A percentile compares a stretch with the other conserved stretches of the same genome.
Evolutionary conservation across 192 early-diverging fungal genomes (phyloP).

Genomic region (Backusella australiensis): DNA sequence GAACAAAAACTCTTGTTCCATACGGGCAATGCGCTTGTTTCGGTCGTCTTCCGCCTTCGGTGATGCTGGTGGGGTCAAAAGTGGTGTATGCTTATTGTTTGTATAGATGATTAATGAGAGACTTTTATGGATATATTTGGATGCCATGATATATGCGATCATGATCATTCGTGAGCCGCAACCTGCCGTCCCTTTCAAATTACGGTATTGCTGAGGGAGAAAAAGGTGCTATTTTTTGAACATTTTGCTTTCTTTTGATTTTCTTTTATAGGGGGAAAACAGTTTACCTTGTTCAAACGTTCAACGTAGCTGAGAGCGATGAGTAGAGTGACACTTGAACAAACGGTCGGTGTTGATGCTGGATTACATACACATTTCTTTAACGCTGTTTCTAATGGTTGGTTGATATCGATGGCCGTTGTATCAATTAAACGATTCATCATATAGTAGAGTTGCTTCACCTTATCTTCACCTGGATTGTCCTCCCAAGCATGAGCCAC

Average conservation of each 20-base stretch:
- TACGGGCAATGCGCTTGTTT: slow-evolving; percentile 17
- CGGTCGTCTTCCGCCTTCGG: neutral
- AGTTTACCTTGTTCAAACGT: slow-evolving; percentile 33
- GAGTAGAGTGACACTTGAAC: slow-evolving; percentile 42
- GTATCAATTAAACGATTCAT: slow-evolving; percentile 19
- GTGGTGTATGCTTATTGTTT: neutral
- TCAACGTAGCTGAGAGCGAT: slow-evolving; percentile 47
- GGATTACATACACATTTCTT: slow-evolving; percentile 12
- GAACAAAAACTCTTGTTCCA: slow-evolving; percentile 49
- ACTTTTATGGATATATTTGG: slow-evolving; percentile 38
- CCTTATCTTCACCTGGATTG: neutral
- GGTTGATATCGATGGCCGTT: neutral
- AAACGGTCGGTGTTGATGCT: slow-evolving; percentile 26
- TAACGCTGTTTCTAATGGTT: slow-evolving; percentile 18
- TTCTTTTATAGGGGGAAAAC: neutral
- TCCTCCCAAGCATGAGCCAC: slow-evolving; percentile 20
- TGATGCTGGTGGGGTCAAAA: neutral
- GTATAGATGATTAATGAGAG: slow-evolving; percentile 19
- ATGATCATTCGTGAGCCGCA: slow-evolving; percentile 46
- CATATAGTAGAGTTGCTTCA: neutral
- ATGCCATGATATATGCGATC: slow-evolving; percentile 47
- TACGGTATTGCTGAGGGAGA: slow-evolving; percentile 38
- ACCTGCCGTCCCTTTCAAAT: slow-evolving; percentile 39
- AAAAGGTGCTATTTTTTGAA: neutral
- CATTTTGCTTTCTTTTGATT: neutral